Evolutionary conservation across 305 asterid genomes (phyloP).

Genomic region (Euphrasia arctica): DNA sequence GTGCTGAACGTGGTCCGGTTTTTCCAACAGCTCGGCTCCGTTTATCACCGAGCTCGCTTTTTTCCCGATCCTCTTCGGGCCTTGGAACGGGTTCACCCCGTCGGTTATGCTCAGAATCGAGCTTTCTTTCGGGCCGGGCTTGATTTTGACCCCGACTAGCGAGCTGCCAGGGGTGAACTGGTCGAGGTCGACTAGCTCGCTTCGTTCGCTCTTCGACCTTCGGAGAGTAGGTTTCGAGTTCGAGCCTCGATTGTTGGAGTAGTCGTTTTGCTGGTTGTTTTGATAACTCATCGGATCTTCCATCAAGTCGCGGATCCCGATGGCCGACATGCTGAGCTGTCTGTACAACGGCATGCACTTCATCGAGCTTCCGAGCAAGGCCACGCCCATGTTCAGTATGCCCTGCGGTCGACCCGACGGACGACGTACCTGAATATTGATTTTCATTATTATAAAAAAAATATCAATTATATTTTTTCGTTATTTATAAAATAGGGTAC

Average conservation of each 20-base stretch:
- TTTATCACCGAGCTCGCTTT: slow-evolving; percentile 80
- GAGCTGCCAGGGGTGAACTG: slow-evolving; percentile 42
- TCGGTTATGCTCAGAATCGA: slow-evolving; percentile 52
- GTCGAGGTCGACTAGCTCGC: slow-evolving; percentile 47
- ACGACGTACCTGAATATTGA: slow-evolving; percentile 74
- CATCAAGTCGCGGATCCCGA: slow-evolving; percentile 72
- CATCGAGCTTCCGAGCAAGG: slow-evolving; percentile 76
- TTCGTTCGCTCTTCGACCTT: slow-evolving; percentile 62
- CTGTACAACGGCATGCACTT: slow-evolving; percentile 82
- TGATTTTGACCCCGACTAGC: slow-evolving; percentile 28
- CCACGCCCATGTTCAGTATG: slow-evolving; percentile 82
- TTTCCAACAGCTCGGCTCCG: slow-evolving; percentile 59
- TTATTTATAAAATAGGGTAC: too few relatives aligned
- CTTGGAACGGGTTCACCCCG: slow-evolving; percentile 32
- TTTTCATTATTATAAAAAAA: too few relatives aligned
- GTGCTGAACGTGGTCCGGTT: slow-evolving; percentile 23
- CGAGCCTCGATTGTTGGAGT: not conserved
- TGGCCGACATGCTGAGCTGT: slow-evolving; percentile 65
- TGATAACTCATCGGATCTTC: slow-evolving; percentile 36
- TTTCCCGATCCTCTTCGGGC: slow-evolving; percentile 39
- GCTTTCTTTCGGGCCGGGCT: slow-evolving; percentile 38
- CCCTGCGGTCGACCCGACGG: slow-evolving; percentile 95
- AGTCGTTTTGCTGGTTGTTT: not conserved
- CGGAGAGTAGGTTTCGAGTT: slow-evolving; percentile 43
- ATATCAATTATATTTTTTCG: too few relatives aligned